These are phyloP conservation scores for Boletus rubroflammeus DNA, from an alignment of 768 basidiomycete genomes.

Conservation along the genomic window DNA sequence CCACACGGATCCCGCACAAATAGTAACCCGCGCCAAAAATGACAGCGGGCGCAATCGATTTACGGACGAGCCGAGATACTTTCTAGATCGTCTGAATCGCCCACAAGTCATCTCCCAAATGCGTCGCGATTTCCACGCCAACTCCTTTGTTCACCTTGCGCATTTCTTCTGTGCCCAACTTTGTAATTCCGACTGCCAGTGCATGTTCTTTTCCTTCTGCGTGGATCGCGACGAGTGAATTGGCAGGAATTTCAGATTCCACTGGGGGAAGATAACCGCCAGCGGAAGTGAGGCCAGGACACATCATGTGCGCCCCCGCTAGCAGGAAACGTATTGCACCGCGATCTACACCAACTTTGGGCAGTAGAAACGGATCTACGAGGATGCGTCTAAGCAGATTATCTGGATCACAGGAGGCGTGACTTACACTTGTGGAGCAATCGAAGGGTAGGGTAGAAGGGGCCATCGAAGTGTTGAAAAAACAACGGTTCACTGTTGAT, in stretches of 20 bases:
- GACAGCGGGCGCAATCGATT: not conserved
- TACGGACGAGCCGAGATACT: not conserved
- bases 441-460: constrained; percentile 83
- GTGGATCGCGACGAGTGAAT: constrained; percentile 81
- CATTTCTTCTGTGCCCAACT: constrained; percentile 86
- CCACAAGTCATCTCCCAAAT: constrained; percentile 91
- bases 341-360: constrained; percentile 86
- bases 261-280: constrained; percentile 84
- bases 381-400: not conserved
- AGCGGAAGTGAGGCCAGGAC: constrained; percentile 89
- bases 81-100: constrained; percentile 54
- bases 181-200: constrained; percentile 80
- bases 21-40: not conserved
- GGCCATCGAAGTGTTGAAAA: constrained; percentile 96
- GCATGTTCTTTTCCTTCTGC: constrained; percentile 97
- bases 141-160: constrained; percentile 84
- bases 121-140: constrained; percentile 82
- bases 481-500: constrained; percentile 84
- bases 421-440: constrained; percentile 87
- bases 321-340: constrained; percentile 98
- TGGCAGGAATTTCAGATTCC: constrained; percentile 61
- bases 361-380: constrained; percentile 86
- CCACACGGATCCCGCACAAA: not conserved
- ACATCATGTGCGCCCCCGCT: constrained; percentile 94
- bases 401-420: not conserved